Conservation (phyloP, 1,284 basidiomycete genomes). For the Exobasidium cylindrosporum region DNA sequence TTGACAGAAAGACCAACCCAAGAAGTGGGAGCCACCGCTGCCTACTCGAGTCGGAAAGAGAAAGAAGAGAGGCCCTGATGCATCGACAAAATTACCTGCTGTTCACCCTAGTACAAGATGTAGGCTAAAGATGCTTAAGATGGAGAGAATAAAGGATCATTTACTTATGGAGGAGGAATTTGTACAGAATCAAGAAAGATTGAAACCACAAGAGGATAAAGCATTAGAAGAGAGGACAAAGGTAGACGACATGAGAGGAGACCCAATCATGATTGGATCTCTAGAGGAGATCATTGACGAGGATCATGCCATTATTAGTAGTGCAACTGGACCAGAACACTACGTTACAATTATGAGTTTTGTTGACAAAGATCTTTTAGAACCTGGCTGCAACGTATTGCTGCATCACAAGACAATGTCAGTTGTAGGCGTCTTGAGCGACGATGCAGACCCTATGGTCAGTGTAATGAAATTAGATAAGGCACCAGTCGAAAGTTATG, state of each 20-base stretch:
- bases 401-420: conserved; percentile 95
- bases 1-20: conserved; percentile 63
- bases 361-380: conserved; percentile 96
- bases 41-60: conserved; percentile 96
- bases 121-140: conserved; percentile 90
- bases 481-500: conserved; percentile 97
- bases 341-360: conserved; percentile 99
- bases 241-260: conserved; percentile 91
- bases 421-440: conserved; percentile 90
- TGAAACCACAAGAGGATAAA: conserved; percentile 74
- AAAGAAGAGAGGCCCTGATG: conserved; percentile 83
- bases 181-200: conserved; percentile 82
- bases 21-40: conserved; percentile 99
- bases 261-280: conserved; percentile 93
- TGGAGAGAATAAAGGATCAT: conserved; percentile 97
- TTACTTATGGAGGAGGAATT: conserved; percentile 96
- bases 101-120: conserved; percentile 94
- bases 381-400: conserved; percentile 92
- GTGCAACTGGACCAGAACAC: conserved; percentile 89
- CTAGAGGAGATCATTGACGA: conserved; percentile 99
- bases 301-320: conserved; percentile 97
- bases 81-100: conserved; percentile 85
- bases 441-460: conserved; percentile 96
- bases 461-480: conserved; percentile 95
- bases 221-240: conserved; percentile 90